These are phyloP conservation scores for Ceratobasidium papillatum DNA, from an alignment of 1,284 basidiomycete species.

Conservation along the genomic window DNA sequence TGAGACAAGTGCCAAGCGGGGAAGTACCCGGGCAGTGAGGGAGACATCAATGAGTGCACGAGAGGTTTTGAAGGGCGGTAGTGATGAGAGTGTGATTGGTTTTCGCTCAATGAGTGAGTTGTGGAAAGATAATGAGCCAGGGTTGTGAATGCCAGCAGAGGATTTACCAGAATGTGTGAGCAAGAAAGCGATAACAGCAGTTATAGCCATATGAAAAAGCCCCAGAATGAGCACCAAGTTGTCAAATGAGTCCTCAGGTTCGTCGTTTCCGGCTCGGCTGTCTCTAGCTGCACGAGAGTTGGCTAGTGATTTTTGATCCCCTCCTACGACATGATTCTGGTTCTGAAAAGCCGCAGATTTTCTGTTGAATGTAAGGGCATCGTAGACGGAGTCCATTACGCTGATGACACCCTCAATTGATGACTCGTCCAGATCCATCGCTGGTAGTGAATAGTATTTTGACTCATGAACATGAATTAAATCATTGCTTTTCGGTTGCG, in stretches of 20 bases:
- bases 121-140: neutral
- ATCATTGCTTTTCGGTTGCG: neutral
- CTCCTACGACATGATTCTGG: neutral
- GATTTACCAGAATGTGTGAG: neutral
- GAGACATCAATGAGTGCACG: neutral
- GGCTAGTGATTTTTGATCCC: neutral
- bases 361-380: neutral
- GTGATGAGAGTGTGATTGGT: conserved; percentile 36
- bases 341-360: neutral
- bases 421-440: neutral
- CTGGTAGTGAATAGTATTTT: neutral
- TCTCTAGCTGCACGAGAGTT: neutral
- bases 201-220: neutral
- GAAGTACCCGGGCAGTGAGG: neutral
- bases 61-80: neutral
- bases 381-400: conserved; percentile 39
- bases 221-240: neutral
- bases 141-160: conserved; percentile 42
- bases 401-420: conserved; percentile 44
- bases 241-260: neutral
- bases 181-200: neutral
- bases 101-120: conserved; percentile 3
- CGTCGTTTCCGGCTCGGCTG: neutral
- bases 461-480: neutral
- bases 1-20: conserved; percentile 47